These are phyloP conservation scores for Zychaea mexicana DNA, from an alignment of 371 early-diverging fungal genomes.

Conservation along the genomic window DNA sequence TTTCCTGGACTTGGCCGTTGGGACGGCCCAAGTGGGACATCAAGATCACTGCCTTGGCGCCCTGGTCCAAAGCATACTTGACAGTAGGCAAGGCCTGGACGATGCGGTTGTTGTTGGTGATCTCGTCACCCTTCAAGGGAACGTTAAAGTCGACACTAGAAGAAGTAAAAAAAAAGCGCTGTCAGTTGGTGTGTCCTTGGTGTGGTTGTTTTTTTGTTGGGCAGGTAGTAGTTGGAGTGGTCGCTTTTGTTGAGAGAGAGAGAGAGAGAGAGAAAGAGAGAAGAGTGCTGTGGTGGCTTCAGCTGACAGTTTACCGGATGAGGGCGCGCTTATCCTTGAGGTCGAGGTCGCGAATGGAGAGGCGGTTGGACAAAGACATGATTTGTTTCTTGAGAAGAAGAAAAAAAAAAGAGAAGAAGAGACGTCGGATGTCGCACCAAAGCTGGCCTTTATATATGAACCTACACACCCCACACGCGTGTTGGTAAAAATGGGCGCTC, in stretches of 20 bases:
- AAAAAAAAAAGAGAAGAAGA: conserved; percentile 13
- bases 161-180: background rate
- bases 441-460: background rate
- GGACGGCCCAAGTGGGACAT: conserved; percentile 99
- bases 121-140: conserved; percentile 88
- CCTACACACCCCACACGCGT: no score
- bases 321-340: conserved; percentile 90
- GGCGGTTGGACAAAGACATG: conserved; percentile 73
- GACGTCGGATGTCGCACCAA: background rate
- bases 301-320: conserved; percentile 71
- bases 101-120: conserved; percentile 98
- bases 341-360: conserved; percentile 85
- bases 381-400: conserved; percentile 4
- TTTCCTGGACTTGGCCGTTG: conserved; percentile 85
- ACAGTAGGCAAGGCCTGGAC: conserved; percentile 97
- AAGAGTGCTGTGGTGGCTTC: background rate
- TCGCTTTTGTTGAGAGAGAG: no score
- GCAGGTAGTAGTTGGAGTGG: no score
- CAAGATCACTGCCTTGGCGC: conserved; percentile 90
- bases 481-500: background rate
- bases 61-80: conserved; percentile 85
- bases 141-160: conserved; percentile 99
- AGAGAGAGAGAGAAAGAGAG: background rate
- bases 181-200: background rate
- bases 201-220: background rate